phyloP scores from a whole-genome alignment of 768 basidiomycete species.

The Auricularia cornea region DNA sequence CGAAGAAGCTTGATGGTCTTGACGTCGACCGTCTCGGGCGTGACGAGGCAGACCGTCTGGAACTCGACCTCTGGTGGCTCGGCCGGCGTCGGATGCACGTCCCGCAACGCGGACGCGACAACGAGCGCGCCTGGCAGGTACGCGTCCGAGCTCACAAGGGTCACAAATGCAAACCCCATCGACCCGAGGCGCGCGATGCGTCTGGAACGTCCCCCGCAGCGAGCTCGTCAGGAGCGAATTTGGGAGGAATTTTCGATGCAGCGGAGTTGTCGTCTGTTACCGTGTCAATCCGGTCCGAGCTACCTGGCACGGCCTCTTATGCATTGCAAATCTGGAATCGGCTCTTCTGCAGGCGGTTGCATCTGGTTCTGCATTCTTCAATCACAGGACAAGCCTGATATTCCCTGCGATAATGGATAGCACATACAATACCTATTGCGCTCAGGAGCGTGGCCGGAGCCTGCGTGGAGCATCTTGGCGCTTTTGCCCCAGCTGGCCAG shows the following conservation, averaged over 20 bases:
- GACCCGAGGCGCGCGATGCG: background rate
- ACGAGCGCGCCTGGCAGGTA: conserved; percentile 93
- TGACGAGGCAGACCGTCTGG: conserved; percentile 82
- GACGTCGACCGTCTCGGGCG: conserved; percentile 88
- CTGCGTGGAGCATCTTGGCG: no score
- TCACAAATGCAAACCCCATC: conserved; percentile 68
- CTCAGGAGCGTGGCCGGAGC: no score
- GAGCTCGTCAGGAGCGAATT: background rate
- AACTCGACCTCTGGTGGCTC: conserved; percentile 55
- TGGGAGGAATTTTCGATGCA: background rate
- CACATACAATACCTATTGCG: no score
- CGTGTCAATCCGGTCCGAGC: no score
- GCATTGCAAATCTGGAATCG: no score
- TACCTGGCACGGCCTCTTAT: no score
- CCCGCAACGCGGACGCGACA: conserved; percentile 74
- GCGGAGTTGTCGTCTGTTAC: no score
- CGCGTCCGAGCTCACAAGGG: conserved; percentile 82
- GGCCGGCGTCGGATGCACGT: conserved; percentile 57
- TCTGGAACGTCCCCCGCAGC: background rate
- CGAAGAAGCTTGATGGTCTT: conserved; percentile 70
- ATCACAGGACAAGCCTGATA: no score
- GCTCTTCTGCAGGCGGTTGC: no score
- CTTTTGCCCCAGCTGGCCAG: no score
- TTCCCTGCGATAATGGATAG: no score
- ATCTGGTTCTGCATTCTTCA: no score